Evolutionary conservation across 768 basidiomycete species (phyloP).

Genomic region (Cystofilobasidium ferigula): DNA sequence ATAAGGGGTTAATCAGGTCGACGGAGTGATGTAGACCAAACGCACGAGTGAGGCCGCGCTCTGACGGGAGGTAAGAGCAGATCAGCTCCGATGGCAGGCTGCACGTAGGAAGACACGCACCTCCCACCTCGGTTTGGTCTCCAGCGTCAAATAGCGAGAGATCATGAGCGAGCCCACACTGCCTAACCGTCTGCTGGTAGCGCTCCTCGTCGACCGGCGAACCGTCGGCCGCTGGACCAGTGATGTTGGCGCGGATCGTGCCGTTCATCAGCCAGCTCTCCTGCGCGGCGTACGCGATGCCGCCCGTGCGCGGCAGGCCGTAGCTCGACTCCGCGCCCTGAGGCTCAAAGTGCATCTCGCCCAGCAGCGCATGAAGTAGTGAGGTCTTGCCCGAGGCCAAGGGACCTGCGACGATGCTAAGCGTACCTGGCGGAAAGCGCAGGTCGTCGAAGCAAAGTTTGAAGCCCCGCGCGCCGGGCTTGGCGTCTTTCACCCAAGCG

Average conservation of each 20-base stretch:
- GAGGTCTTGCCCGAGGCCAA: slow-evolving; percentile 39
- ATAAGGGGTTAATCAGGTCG: too few species aligned
- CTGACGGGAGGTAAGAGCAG: too few species aligned
- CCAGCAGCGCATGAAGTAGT: slow-evolving; percentile 37
- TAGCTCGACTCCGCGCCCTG: slow-evolving; percentile 47
- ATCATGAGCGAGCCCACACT: slow-evolving; percentile 23
- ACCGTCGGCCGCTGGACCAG: too few species aligned
- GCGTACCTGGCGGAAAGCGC: slow-evolving; percentile 37
- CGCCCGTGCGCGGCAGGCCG: slow-evolving; percentile 55
- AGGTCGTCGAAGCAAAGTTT: slow-evolving; percentile 36
- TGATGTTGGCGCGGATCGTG: slow-evolving; percentile 39
- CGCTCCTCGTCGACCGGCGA: slow-evolving; percentile 22
- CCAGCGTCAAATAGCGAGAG: slow-evolving; percentile 23
- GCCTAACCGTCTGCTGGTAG: slow-evolving; percentile 20
- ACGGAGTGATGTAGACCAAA: too few species aligned
- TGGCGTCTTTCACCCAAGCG: slow-evolving; percentile 29
- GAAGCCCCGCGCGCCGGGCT: slow-evolving; percentile 31
- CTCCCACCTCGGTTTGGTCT: slow-evolving; percentile 23
- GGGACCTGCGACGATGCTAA: slow-evolving; percentile 39
- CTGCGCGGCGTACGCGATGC: slow-evolving; percentile 70
- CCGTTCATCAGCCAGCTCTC: slow-evolving; percentile 65
- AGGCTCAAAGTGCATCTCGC: slow-evolving; percentile 39
- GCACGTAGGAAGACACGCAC: too few species aligned
- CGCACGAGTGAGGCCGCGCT: too few species aligned
- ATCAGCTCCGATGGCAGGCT: too few species aligned